Evolutionary conservation across 2,329 filamentous ascomycete genomes (phyloP).

Genomic region (Dendryphion nanum): DNA sequence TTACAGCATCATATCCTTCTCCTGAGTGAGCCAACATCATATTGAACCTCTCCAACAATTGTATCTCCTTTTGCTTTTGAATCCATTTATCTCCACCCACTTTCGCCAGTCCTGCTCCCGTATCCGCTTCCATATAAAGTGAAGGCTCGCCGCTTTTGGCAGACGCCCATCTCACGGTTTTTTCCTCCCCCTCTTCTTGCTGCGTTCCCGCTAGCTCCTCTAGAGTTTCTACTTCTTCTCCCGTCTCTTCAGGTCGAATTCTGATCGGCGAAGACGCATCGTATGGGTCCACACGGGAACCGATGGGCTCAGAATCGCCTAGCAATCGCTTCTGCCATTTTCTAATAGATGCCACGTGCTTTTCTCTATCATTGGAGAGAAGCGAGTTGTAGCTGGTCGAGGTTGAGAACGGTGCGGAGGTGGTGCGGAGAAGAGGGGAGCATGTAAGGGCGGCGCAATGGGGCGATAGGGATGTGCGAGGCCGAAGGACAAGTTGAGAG

Average conservation of each 20-base stretch:
- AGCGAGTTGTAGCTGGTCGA: slow-evolving; percentile 23
- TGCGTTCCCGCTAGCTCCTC: slow-evolving; percentile 14
- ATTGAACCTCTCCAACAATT: slow-evolving; percentile 40
- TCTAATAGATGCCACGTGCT: slow-evolving; percentile 33
- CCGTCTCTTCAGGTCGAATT: slow-evolving; percentile 35
- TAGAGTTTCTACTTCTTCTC: slow-evolving; percentile 32
- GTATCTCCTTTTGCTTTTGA: not conserved
- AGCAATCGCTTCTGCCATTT: slow-evolving; percentile 37
- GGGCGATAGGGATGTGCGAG: slow-evolving; percentile 13
- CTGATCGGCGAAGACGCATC: slow-evolving; percentile 35
- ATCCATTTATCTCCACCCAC: not conserved
- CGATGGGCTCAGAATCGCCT: slow-evolving; percentile 37
- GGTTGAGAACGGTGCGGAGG: slow-evolving; percentile 30
- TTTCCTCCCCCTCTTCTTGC: slow-evolving; percentile 3
- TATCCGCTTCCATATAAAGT: slow-evolving; percentile 47
- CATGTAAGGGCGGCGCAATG: slow-evolving; percentile 7
- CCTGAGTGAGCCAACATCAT: not conserved
- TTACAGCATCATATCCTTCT: slow-evolving; percentile 7
- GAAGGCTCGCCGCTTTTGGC: slow-evolving; percentile 6
- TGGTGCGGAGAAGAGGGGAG: slow-evolving; percentile 13
- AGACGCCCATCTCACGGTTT: too few species aligned
- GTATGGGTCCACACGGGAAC: slow-evolving; percentile 38
- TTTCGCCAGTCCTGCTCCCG: slow-evolving; percentile 45
- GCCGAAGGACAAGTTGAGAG: slow-evolving; percentile 14
- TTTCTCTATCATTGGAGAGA: slow-evolving; percentile 35